Evolutionary conservation across 2,329 filamentous ascomycete species (phyloP).

Genomic region (Cercospora sp.): DNA sequence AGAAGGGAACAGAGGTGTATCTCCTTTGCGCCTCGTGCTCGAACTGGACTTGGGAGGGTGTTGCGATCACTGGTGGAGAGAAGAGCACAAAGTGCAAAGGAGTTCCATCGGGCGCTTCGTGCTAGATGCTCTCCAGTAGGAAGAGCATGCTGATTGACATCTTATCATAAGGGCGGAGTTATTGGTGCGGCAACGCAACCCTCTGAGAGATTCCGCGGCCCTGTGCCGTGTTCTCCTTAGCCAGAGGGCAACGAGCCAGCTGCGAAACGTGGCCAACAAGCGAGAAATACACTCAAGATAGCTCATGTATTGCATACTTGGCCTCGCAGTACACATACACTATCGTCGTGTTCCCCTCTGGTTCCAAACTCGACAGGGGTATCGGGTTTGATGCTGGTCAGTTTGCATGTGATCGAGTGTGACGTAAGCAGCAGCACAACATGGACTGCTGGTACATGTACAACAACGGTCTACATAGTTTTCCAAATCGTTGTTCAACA

Average conservation of each 20-base stretch:
- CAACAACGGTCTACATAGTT: background rate
- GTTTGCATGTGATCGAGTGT: background rate
- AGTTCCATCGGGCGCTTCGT: constrained; percentile 40
- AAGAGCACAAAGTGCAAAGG: constrained; percentile 44
- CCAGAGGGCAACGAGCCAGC: background rate
- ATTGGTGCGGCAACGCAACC: background rate
- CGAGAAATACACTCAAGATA: background rate
- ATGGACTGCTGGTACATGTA: background rate
- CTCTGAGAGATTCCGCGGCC: background rate
- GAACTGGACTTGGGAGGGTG: constrained; percentile 56
- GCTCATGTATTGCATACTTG: background rate
- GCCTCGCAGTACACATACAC: background rate
- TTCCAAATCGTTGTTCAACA: background rate
- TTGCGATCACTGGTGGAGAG: constrained; percentile 56
- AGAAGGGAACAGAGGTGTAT: constrained; percentile 46
- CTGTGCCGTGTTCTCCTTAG: background rate
- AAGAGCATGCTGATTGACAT: background rate
- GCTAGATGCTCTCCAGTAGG: constrained; percentile 9
- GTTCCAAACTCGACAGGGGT: background rate
- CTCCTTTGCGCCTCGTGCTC: constrained; percentile 57
- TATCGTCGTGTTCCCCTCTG: background rate
- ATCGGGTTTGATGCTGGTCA: constrained; percentile 1
- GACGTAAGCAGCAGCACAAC: background rate
- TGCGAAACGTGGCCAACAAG: background rate
- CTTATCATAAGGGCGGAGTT: background rate